A percentile compares a stretch with the other conserved stretches of the same genome.
These are phyloP conservation scores for Nymphaea colorata DNA, from an alignment of 164 flowering plant genomes.

Conservation along the genomic window DNA sequence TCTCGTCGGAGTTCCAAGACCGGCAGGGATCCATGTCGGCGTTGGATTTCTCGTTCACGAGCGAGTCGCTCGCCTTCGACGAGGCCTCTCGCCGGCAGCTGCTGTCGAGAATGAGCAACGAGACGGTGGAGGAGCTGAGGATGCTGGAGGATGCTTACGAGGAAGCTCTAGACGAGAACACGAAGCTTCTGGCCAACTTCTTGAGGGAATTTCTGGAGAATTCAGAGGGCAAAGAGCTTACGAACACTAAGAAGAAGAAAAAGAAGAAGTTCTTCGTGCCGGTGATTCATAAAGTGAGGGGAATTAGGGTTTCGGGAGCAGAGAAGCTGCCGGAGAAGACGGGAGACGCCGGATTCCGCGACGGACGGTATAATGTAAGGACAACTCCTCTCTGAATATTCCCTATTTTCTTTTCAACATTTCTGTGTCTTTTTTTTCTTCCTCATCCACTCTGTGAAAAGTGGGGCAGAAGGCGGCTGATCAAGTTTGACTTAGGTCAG, in stretches of 20 bases:
- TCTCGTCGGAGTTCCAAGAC: background rate
- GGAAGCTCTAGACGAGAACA: conserved; percentile 48
- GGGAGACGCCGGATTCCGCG: conserved; percentile 10
- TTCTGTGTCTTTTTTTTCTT: background rate
- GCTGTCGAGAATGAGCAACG: conserved; percentile 43
- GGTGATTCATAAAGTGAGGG: background rate
- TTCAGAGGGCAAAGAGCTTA: conserved; percentile 18
- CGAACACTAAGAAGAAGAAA: conserved; percentile 9
- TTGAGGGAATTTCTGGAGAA: conserved; percentile 26
- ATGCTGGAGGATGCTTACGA: conserved; percentile 45
- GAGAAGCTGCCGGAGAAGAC: conserved; percentile 13
- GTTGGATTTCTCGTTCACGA: background rate
- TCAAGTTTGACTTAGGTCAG: background rate
- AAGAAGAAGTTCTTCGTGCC: background rate
- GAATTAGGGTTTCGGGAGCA: background rate
- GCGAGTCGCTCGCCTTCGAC: conserved; percentile 8
- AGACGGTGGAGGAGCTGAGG: conserved; percentile 39
- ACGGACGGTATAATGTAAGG: conserved; percentile 69
- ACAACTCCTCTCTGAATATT: background rate
- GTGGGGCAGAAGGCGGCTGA: background rate
- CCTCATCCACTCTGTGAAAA: background rate
- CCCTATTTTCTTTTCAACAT: background rate
- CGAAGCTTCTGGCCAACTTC: conserved; percentile 28
- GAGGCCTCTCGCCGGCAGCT: conserved; percentile 15
- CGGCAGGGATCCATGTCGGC: background rate